Evolutionary conservation across 2,329 filamentous ascomycete genomes (phyloP).

Genomic region (Colletotrichum lupini): DNA sequence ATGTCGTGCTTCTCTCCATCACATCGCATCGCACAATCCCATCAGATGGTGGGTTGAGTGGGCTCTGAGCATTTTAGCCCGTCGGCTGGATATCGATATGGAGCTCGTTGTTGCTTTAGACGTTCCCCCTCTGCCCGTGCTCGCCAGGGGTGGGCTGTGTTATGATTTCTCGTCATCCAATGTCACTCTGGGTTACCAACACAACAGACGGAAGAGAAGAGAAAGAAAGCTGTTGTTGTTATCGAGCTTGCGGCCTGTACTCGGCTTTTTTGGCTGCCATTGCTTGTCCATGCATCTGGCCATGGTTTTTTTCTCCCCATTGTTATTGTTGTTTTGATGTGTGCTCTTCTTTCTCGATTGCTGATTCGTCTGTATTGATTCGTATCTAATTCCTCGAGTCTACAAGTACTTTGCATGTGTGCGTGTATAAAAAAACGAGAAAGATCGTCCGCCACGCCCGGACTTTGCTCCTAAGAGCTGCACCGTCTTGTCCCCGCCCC

Average conservation of each 20-base stretch:
- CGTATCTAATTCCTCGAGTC: not conserved
- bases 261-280: not conserved
- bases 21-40: not conserved
- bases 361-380: not conserved
- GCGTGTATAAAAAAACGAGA: not conserved
- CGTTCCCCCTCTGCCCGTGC: not conserved
- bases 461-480: slow-evolving; percentile 22
- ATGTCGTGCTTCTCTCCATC: slow-evolving; percentile 32
- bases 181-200: not conserved
- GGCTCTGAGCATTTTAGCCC: not conserved
- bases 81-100: not conserved
- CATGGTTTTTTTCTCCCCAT: not conserved
- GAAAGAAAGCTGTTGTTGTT: not conserved
- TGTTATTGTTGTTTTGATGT: not conserved
- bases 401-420: not conserved
- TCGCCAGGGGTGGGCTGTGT: not conserved
- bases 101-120: slow-evolving; percentile 5
- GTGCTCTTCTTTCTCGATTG: not conserved
- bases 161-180: not conserved
- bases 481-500: slow-evolving; percentile 29
- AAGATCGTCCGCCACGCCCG: not conserved
- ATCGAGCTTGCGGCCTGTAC: not conserved
- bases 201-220: not conserved
- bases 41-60: slow-evolving; percentile 2
- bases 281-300: not conserved